phyloP scores from a whole-genome alignment of 148 eudicot genomes.

The Drosera capensis region DNA sequence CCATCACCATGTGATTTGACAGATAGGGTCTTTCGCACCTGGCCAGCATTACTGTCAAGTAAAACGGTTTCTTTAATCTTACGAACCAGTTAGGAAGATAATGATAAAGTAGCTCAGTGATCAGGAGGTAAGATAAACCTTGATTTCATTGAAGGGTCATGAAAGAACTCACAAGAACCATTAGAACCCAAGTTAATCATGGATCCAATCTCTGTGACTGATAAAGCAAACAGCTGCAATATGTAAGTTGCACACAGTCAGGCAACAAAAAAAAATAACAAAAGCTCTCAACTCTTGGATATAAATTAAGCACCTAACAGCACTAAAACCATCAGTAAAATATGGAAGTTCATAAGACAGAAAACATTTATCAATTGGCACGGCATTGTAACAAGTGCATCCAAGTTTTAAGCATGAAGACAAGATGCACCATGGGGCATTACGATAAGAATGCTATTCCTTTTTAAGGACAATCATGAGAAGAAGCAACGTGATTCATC shows the following conservation, averaged over 20 bases:
- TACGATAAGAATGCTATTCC: no score
- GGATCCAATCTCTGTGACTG: constrained; percentile 77
- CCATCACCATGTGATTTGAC: constrained; percentile 49
- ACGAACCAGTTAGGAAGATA: neutral
- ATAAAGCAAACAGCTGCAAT: constrained; percentile 64
- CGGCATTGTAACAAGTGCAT: no score
- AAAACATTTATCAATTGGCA: no score
- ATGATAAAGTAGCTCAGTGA: neutral
- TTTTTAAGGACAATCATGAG: no score
- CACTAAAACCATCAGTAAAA: neutral
- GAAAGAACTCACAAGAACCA: constrained; percentile 85
- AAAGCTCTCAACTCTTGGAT: neutral
- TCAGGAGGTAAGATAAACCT: constrained; percentile 22
- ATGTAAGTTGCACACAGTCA: constrained; percentile 1
- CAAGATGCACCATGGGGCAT: no score
- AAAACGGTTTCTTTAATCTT: constrained; percentile 4
- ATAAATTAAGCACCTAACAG: neutral
- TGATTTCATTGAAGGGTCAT: constrained; percentile 72
- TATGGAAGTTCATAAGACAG: neutral
- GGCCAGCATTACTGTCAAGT: constrained; percentile 64
- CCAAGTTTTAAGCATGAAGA: no score
- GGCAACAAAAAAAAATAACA: constrained; percentile 1
- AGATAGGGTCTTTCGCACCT: constrained; percentile 76
- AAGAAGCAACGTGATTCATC: neutral
- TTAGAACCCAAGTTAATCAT: constrained; percentile 50